Conservation (phyloP, 2,329 filamentous ascomycete genomes). For the Pochonia chlamydosporia region DNA sequence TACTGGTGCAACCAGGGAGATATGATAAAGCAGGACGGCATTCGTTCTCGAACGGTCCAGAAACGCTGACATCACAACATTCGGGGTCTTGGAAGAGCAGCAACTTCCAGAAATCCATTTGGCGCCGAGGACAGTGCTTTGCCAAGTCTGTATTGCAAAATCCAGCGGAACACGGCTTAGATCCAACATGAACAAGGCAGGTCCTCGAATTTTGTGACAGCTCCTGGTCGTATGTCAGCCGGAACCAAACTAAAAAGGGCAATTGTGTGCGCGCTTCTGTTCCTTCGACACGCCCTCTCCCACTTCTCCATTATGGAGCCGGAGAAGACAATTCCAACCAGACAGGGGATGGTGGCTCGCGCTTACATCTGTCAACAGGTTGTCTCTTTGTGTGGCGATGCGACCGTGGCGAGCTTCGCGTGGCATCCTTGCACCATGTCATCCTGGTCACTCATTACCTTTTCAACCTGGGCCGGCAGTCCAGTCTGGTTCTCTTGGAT, state of each 20-base stretch:
- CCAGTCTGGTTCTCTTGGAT: neutral
- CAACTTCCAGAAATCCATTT: too few species aligned
- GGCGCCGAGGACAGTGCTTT: too few species aligned
- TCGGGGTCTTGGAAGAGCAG: too few species aligned
- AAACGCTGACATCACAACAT: too few species aligned
- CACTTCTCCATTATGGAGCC: neutral
- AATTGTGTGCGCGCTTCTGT: neutral
- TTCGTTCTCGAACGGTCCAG: too few species aligned
- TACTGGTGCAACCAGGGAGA: too few species aligned
- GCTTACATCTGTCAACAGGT: conserved; percentile 1
- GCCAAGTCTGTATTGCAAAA: too few species aligned
- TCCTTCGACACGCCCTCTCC: neutral
- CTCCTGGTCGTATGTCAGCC: neutral
- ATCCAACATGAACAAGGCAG: too few species aligned
- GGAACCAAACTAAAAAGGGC: conserved; percentile 1
- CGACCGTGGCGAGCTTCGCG: neutral
- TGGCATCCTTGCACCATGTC: neutral
- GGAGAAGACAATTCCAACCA: neutral
- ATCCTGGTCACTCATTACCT: neutral
- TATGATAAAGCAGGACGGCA: too few species aligned
- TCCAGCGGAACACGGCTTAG: too few species aligned
- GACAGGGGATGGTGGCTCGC: neutral
- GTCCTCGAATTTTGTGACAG: neutral
- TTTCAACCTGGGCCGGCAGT: conserved; percentile 1
- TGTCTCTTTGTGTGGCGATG: neutral